Base-by-base conservation (phyloP, 2,329 filamentous ascomycete species). In the Xylaria sp. region DNA sequence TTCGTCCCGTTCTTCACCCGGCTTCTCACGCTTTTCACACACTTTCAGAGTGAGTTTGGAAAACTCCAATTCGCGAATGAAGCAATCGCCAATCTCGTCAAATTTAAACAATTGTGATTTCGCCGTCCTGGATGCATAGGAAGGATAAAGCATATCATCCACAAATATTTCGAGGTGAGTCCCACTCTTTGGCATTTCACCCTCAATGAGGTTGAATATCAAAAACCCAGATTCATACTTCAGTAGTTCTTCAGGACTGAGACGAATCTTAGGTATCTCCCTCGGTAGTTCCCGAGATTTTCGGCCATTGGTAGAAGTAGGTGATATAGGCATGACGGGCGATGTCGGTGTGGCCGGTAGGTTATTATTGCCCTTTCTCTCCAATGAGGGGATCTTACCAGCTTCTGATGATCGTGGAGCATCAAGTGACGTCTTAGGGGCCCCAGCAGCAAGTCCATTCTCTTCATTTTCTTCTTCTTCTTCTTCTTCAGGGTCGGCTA, bases 11-110 rank as follows among this genome's bases (percentile, higher is more conserved):
- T 86, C 89, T 54, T 91, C 88, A 25, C 89, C 89, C 69, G 90
- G 89, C 73, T 87, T 88, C 71, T 97, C 91, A 17, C 88, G 85
- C 77, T 94, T 93, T 75, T 95, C 92, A 49, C 93, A 89, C 54
- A 97, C 85, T 64, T 94, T 92, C 70, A 99, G 86, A 0, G 94
- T 98, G 65, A 99, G 89, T 71, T 91, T 92, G 2, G 96, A 99
- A 73, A 97, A 94, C 71, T 99, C 96, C n/a, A 99, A 86, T 79
- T 99, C 96, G 68, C 96, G 93, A 67, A 99, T 92, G 80, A 99
- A 94, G 61, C 94, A 96, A 79, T 99, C 96, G 55, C 95, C 94
- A 75, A 94, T 94, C 80, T 99, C 96, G 73, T 96, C 92, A 79
- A 98, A 93, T 59, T 88, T 92, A 76, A 90, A 87, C 11, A 85